These are phyloP conservation scores for Lentinula sp. DNA, from an alignment of 768 basidiomycete species.

Conservation along the genomic window DNA sequence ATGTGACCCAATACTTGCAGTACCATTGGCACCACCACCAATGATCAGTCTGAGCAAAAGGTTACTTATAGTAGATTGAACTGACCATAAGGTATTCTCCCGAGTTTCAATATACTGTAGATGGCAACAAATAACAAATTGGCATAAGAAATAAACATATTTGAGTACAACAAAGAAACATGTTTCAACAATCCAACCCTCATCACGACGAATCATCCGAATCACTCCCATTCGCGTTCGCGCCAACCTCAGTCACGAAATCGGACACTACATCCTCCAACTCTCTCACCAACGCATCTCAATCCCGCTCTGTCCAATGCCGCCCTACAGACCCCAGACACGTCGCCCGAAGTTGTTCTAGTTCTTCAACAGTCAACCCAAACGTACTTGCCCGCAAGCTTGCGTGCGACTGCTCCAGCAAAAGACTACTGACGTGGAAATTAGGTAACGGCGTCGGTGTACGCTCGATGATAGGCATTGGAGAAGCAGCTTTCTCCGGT, in stretches of 20 bases:
- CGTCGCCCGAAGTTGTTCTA: constrained; percentile 89
- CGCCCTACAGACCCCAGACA: constrained; percentile 81
- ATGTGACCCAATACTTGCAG: neutral
- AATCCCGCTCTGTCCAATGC: constrained; percentile 77
- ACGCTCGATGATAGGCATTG: constrained; percentile 42
- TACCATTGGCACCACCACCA: neutral
- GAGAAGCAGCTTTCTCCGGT: constrained; percentile 12
- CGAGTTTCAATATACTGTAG: neutral
- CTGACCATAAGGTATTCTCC: neutral
- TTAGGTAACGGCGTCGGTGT: constrained; percentile 70
- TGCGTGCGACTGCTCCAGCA: constrained; percentile 41
- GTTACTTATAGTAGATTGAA: neutral
- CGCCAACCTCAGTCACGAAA: constrained; percentile 59
- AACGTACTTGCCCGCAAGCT: constrained; percentile 50
- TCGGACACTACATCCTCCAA: constrained; percentile 49
- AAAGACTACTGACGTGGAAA: constrained; percentile 56
- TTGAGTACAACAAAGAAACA: too few species aligned
- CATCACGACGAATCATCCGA: neutral
- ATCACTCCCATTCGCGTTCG: neutral
- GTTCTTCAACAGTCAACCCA: constrained; percentile 72
- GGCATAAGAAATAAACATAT: too few species aligned
- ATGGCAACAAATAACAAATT: too few species aligned
- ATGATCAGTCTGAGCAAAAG: neutral
- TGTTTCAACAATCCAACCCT: neutral
- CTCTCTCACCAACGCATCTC: constrained; percentile 57